Evolutionary conservation across 257 asterid species (phyloP).

Genomic region (Solanum lycopersicoides): DNA sequence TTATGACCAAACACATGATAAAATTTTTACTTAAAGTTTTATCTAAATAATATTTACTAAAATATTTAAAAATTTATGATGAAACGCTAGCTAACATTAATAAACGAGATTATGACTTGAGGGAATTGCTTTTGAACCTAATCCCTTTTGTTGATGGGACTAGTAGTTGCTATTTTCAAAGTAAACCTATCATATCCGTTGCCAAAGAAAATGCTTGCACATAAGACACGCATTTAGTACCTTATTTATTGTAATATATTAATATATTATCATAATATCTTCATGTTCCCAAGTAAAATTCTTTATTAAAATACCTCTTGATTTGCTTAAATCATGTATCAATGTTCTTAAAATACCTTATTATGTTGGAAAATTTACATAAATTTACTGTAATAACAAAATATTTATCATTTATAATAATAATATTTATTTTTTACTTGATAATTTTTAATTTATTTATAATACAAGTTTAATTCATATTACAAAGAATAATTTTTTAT

Average conservation of each 20-base stretch:
- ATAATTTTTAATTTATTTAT: too few relatives aligned
- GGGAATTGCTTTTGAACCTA: not conserved
- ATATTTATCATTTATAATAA: too few relatives aligned
- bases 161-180: not conserved
- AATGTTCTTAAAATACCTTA: not conserved
- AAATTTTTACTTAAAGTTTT: too few relatives aligned
- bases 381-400: too few relatives aligned
- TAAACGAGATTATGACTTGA: not conserved
- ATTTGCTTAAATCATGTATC: not conserved
- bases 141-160: not conserved
- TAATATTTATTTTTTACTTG: too few relatives aligned
- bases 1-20: too few relatives aligned
- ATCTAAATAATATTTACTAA: too few relatives aligned
- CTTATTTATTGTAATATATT: not conserved
- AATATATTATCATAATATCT: not conserved
- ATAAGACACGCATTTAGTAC: not conserved
- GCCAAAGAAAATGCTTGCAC: not conserved
- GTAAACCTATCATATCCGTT: not conserved
- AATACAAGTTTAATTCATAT: too few relatives aligned
- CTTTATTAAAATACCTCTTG: not conserved
- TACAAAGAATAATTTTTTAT: too few relatives aligned
- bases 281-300: not conserved
- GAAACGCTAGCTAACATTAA: fast-evolving
- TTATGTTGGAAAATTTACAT: too few relatives aligned
- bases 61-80: too few relatives aligned